Conservation (phyloP, 2,329 filamentous ascomycete species). For the Celoporthe dispersa region DNA sequence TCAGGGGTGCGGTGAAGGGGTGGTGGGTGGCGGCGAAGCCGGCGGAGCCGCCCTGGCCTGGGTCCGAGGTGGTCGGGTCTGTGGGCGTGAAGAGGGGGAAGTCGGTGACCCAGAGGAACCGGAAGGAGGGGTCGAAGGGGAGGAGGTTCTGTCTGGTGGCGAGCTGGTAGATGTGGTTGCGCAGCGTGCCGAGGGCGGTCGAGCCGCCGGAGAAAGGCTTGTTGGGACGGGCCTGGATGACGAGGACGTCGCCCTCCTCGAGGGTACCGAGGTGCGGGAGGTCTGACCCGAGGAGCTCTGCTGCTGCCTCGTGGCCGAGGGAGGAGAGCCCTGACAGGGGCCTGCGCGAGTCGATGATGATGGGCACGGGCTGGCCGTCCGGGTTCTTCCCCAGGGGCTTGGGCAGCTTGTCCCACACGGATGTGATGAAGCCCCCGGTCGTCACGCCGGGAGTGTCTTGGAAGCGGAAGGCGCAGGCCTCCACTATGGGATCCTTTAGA, state of each 20-base stretch:
- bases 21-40: slow-evolving; percentile 91
- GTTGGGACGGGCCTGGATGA: slow-evolving; percentile 78
- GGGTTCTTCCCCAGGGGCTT: slow-evolving; percentile 68
- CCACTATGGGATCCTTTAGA: slow-evolving; percentile 70
- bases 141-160: slow-evolving; percentile 69
- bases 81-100: slow-evolving; percentile 91
- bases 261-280: slow-evolving; percentile 44
- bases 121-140: slow-evolving; percentile 53
- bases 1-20: slow-evolving; percentile 89
- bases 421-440: slow-evolving; percentile 58
- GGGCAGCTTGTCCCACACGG: slow-evolving; percentile 55
- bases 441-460: slow-evolving; percentile 39
- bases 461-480: slow-evolving; percentile 72
- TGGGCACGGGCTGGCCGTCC: slow-evolving; percentile 78
- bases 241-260: slow-evolving; percentile 75
- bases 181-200: slow-evolving; percentile 71
- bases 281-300: slow-evolving; percentile 46
- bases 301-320: slow-evolving; percentile 73
- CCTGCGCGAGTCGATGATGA: slow-evolving; percentile 73
- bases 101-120: slow-evolving; percentile 83
- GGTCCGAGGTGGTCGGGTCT: slow-evolving; percentile 52
- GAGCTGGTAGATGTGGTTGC: slow-evolving; percentile 69
- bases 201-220: slow-evolving; percentile 73
- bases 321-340: slow-evolving; percentile 78
- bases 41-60: slow-evolving; percentile 79